Percentiles rank a stretch among this genome's conserved stretches.
These are phyloP conservation scores for Carex sylvatica DNA, from an alignment of 202 grass and related monocot genomes.

Conservation along the genomic window DNA sequence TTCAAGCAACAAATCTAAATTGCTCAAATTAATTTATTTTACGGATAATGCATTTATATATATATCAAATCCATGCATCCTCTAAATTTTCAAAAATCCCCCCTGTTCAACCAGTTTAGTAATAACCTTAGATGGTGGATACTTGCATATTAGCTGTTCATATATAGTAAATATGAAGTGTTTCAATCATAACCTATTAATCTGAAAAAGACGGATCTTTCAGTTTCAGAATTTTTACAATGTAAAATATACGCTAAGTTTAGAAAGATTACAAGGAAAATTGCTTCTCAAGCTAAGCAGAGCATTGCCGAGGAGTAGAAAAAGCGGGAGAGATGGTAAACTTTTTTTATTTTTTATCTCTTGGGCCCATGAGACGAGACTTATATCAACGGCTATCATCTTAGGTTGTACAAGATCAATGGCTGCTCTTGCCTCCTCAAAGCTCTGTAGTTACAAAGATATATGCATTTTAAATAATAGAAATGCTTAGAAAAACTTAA, in stretches of 20 bases:
- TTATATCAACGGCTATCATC: slow-evolving; percentile 45
- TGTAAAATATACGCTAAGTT: neutral
- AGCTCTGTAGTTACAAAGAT: slow-evolving; percentile 42
- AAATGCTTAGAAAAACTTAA: no score
- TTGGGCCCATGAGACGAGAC: slow-evolving; percentile 40
- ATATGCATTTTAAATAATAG: neutral
- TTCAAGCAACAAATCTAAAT: neutral
- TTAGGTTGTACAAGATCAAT: slow-evolving; percentile 69
- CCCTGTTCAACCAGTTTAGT: neutral
- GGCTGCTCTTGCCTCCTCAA: slow-evolving; percentile 60
- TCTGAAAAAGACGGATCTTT: no score
- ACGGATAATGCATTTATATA: neutral
- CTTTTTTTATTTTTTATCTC: slow-evolving; percentile 21
- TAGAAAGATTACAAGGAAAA: slow-evolving; percentile 10
- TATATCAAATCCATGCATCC: neutral
- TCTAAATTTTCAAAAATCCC: neutral
- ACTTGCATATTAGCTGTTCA: no score
- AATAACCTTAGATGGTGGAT: no score
- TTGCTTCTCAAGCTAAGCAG: neutral
- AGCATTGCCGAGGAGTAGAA: slow-evolving; percentile 41
- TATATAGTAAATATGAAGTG: no score
- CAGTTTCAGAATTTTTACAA: neutral
- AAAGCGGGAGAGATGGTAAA: slow-evolving; percentile 36
- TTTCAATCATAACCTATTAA: no score
- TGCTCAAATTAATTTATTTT: neutral